phyloP scores from a whole-genome alignment of 163 green algal species.

The Chlamydomonas reinhardtii region DNA sequence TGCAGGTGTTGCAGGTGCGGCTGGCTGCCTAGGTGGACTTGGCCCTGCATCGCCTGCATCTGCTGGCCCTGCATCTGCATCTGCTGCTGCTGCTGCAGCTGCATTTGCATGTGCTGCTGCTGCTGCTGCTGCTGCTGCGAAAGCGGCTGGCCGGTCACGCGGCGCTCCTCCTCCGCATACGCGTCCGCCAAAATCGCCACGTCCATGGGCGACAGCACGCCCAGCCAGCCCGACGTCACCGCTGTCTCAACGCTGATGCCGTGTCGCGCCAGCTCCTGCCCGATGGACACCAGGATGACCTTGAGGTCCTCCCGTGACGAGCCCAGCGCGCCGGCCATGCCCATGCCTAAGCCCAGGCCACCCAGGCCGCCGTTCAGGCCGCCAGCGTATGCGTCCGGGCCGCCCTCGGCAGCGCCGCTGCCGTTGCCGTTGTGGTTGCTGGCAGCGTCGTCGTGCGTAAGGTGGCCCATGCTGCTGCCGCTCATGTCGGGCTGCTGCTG shows the following conservation, averaged over 20 bases:
- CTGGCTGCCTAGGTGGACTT: not conserved
- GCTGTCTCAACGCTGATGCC: constrained; percentile 54
- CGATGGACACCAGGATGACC: constrained; percentile 52
- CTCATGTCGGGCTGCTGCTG: not conserved
- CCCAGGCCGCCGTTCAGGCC: not conserved
- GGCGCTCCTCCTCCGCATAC: constrained; percentile 45
- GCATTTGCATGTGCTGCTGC: not conserved
- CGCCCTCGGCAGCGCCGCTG: not conserved
- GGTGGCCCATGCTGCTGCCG: not conserved
- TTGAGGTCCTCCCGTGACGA: constrained; percentile 35
- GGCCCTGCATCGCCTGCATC: not conserved
- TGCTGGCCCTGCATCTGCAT: not conserved
- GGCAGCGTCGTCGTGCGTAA: too few species aligned
- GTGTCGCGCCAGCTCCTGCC: constrained; percentile 51
- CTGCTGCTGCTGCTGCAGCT: not conserved
- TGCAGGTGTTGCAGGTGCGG: constrained; percentile 12
- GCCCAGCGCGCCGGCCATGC: not conserved
- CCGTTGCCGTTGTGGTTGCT: not conserved
- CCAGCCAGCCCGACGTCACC: constrained; percentile 52
- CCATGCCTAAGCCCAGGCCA: not conserved
- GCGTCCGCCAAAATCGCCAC: constrained; percentile 50
- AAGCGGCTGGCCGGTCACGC: not conserved
- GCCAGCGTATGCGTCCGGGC: not conserved
- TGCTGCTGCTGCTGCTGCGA: constrained; percentile 17
- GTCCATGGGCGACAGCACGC: constrained; percentile 40